Conservation (phyloP, 257 asterid genomes). For the Solanum paucissectum region DNA sequence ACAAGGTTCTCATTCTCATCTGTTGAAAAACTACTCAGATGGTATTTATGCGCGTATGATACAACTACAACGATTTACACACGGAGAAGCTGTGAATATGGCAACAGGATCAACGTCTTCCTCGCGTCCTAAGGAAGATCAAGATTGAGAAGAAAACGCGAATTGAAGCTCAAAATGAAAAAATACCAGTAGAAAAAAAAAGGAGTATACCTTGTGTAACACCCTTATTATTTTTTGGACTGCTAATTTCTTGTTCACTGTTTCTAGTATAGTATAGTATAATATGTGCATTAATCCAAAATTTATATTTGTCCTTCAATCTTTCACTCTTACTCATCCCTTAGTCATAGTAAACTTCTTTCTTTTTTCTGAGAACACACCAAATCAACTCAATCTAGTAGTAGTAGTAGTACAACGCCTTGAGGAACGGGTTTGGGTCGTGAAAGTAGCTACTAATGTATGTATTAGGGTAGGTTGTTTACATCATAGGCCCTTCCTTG, state of each 20-base stretch:
- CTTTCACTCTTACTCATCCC: not conserved
- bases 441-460: not conserved
- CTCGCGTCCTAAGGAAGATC: slow-evolving; percentile 26
- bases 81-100: slow-evolving; percentile 49
- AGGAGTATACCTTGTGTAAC: slow-evolving; percentile 6
- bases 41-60: slow-evolving; percentile 78
- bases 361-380: not conserved
- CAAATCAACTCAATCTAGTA: not conserved
- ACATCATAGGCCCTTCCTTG: not conserved
- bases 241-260: slow-evolving; percentile 26
- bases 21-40: slow-evolving; percentile 54
- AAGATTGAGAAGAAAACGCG: not conserved
- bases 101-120: slow-evolving; percentile 51
- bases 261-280: slow-evolving; percentile 29
- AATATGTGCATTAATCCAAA: slow-evolving; percentile 21
- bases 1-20: slow-evolving; percentile 77
- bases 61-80: slow-evolving; percentile 61
- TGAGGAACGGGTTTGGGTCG: accelerated
- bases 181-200: not conserved
- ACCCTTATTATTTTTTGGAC: slow-evolving; percentile 17
- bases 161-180: not conserved
- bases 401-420: not conserved
- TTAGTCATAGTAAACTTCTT: not conserved
- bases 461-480: not conserved
- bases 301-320: slow-evolving; percentile 2